A percentile compares a stretch with the other conserved stretches of the same genome.
These are phyloP conservation scores for Candida cerambycidarum DNA, from an alignment of 805 yeast genomes.

Conservation along the genomic window DNA sequence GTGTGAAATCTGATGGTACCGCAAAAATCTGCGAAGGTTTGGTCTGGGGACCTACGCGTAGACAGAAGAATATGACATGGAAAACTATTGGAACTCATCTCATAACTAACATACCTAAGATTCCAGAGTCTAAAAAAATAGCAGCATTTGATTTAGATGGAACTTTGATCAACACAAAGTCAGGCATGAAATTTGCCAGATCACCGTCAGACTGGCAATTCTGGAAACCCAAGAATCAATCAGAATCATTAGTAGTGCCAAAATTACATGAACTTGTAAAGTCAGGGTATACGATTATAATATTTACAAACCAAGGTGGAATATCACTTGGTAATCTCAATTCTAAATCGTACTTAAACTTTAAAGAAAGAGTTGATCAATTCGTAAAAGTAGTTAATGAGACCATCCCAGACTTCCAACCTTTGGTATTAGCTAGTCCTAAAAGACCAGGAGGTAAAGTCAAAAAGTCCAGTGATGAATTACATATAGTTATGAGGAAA, in stretches of 20 bases:
- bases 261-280: constrained; percentile 23
- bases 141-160: constrained; percentile 87
- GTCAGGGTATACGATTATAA: constrained; percentile 47
- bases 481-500: constrained; percentile 55
- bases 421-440: constrained; percentile 64
- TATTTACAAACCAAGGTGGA: constrained; percentile 87
- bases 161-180: constrained; percentile 67
- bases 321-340: constrained; percentile 38
- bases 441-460: constrained; percentile 43
- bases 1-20: background rate
- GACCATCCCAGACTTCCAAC: constrained; percentile 16
- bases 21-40: no score
- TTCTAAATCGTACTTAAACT: constrained; percentile 37
- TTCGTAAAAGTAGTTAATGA: constrained; percentile 29
- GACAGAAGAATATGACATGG: constrained; percentile 9
- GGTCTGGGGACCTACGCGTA: background rate
- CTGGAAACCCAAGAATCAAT: constrained; percentile 18
- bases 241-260: constrained; percentile 19
- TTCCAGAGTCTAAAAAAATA: constrained; percentile 28
- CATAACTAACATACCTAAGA: constrained; percentile 26
- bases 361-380: constrained; percentile 41
- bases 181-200: constrained; percentile 58
- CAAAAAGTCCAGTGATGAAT: constrained; percentile 22
- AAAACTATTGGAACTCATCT: constrained; percentile 41
- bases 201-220: constrained; percentile 74